Conservation (phyloP, 257 asterid species). For the Fraxinus americana region DNA sequence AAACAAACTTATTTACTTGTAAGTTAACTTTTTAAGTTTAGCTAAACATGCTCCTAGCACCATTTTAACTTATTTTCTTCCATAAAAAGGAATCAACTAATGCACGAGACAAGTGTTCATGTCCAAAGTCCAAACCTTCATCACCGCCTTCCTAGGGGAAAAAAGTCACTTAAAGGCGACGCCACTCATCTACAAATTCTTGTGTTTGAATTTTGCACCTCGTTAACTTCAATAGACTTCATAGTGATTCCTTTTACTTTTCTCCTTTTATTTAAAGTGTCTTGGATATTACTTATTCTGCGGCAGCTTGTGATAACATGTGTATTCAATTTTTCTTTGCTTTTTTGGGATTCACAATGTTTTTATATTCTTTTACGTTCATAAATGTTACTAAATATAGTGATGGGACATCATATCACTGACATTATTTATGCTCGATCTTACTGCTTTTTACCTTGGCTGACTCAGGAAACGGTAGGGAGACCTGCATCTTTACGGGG, state of each 20-base stretch:
- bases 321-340: neutral
- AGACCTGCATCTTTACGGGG: conserved; percentile 29
- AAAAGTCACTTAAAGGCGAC: conserved; percentile 8
- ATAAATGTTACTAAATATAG: neutral
- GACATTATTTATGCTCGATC: neutral
- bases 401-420: neutral
- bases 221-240: neutral
- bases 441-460: conserved; percentile 12
- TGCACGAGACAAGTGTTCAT: neutral
- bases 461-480: conserved; percentile 44
- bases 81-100: neutral
- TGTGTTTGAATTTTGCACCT: conserved; percentile 10
- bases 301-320: neutral
- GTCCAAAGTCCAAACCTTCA: neutral
- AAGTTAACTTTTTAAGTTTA: neutral
- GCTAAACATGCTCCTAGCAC: neutral
- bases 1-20: neutral
- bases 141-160: neutral
- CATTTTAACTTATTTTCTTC: neutral
- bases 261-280: neutral
- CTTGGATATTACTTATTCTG: neutral
- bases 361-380: neutral
- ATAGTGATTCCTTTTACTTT: neutral
- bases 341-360: neutral
- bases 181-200: neutral